These are phyloP conservation scores for Mycena indigotica DNA, from an alignment of 768 basidiomycete genomes.

Conservation along the genomic window DNA sequence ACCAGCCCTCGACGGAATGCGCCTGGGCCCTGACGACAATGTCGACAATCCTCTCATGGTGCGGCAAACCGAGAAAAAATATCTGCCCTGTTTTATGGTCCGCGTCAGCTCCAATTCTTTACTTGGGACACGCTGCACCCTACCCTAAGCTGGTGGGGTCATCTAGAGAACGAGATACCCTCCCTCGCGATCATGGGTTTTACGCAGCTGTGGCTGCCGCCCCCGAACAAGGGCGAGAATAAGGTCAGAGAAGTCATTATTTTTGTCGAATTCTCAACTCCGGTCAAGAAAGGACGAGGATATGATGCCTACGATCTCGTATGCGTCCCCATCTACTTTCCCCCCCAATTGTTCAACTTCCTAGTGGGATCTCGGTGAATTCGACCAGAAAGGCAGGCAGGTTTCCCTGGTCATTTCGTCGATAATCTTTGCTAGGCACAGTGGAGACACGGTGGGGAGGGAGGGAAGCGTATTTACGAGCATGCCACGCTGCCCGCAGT, in stretches of 20 bases:
- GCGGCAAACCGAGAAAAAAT: conserved; percentile 5
- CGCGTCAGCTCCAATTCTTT: conserved; percentile 73
- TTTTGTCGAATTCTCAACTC: conserved; percentile 5
- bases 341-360: not conserved
- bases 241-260: conserved; percentile 42
- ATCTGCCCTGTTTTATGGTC: not conserved
- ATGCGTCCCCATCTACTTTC: conserved; percentile 21
- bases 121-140: conserved; percentile 72
- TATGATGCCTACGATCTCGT: conserved; percentile 90
- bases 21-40: conserved; percentile 52
- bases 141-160: conserved; percentile 77
- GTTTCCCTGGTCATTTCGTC: not conserved
- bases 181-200: conserved; percentile 66
- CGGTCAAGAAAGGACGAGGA: conserved; percentile 63
- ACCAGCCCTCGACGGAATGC: conserved; percentile 61
- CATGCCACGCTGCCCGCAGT: conserved; percentile 66
- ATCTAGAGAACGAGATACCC: conserved; percentile 68
- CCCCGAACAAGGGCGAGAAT: conserved; percentile 76
- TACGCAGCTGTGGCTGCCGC: conserved; percentile 84
- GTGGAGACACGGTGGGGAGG: conserved; percentile 85
- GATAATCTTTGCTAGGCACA: conserved; percentile 23
- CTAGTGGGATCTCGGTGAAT: conserved; percentile 89
- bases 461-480: conserved; percentile 72
- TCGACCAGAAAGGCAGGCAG: conserved; percentile 64
- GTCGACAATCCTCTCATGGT: conserved; percentile 71